Base-by-base conservation (phyloP, 2,329 filamentous ascomycete genomes). In the Coniochaeta prunicola region DNA sequence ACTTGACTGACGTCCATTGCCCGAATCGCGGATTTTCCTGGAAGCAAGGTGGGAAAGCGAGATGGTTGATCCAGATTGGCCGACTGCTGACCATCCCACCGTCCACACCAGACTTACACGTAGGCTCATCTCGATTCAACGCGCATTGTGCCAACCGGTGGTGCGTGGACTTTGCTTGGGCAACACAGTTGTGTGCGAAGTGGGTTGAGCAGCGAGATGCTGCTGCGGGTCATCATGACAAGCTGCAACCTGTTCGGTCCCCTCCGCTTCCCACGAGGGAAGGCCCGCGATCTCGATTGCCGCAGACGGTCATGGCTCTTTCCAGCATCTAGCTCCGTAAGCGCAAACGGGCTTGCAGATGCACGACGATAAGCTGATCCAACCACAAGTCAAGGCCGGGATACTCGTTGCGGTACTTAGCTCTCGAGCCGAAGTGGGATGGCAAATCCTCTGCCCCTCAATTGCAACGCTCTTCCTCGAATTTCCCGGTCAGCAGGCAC, bases 401-500 rank as follows among this genome's bases (percentile, higher is more conserved):
- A 26, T 12, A 26, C 12, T 21, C 7, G 4, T 21, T 26, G 19
- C 36, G 36, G 33, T 15, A 36, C 36, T 4, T 45, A 7, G 3
- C 21, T 15, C 19, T 21, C 38, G 26, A 19, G 17, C 10, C 12
- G 3, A 21, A 45, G 40, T 26, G 40, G 40, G 40, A 26, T 21
- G 40, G 6, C 2, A 42, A 42, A 7, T 4, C 26, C 33, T 19
- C 21, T 7, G 54, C 54, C 13, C 12, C 21, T 6, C 4, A 21
- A 56, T 31, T 60, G 58, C 48, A 60, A 62, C 57, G 56, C 57
- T 55, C 55, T 24, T 42, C 10, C 24, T 6, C 28, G 55, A 53
- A 58, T 48, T 60, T 57, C 60, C 60, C 58, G 60, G 60, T 45
- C 40, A 45, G 40, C 28, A 50, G 33, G 40, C n/a, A n/a, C 34